Evolutionary conservation across 331 rosid species (phyloP).

Genomic region (Acacia pycnantha): DNA sequence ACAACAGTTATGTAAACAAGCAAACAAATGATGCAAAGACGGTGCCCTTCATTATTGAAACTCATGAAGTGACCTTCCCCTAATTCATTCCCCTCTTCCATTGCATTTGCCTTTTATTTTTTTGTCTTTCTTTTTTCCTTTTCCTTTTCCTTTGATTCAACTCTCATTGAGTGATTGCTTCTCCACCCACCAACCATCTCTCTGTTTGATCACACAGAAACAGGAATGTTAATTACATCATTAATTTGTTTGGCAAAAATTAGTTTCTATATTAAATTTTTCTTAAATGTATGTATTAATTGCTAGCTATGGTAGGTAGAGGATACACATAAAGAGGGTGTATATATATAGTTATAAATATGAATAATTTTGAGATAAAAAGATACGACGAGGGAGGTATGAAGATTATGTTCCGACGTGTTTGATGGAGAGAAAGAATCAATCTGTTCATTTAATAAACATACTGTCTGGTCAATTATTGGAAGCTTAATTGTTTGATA

Average conservation of each 20-base stretch:
- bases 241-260: background rate
- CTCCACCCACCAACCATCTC: background rate
- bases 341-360: background rate
- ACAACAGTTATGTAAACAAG: too few relatives aligned
- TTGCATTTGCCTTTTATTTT: too few relatives aligned
- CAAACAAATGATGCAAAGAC: too few relatives aligned
- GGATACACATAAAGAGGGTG: background rate
- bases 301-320: background rate
- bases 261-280: background rate
- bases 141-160: background rate
- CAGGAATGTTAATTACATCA: background rate
- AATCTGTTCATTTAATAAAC: background rate
- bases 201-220: background rate
- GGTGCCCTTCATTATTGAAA: too few relatives aligned
- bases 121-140: too few relatives aligned
- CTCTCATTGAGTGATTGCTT: background rate
- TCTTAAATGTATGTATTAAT: background rate
- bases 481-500: constrained; percentile 23
- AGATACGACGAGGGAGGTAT: constrained; percentile 22
- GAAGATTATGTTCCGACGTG: constrained; percentile 34
- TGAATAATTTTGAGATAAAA: constrained; percentile 4
- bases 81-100: too few relatives aligned
- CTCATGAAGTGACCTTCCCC: too few relatives aligned
- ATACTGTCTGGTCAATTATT: constrained; percentile 29
- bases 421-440: constrained; percentile 27